Evolutionary conservation across 179 eudicot species (phyloP), one percentile per base, ranked within the genome.

Genomic region (Vitellaria paradoxa): DNA sequence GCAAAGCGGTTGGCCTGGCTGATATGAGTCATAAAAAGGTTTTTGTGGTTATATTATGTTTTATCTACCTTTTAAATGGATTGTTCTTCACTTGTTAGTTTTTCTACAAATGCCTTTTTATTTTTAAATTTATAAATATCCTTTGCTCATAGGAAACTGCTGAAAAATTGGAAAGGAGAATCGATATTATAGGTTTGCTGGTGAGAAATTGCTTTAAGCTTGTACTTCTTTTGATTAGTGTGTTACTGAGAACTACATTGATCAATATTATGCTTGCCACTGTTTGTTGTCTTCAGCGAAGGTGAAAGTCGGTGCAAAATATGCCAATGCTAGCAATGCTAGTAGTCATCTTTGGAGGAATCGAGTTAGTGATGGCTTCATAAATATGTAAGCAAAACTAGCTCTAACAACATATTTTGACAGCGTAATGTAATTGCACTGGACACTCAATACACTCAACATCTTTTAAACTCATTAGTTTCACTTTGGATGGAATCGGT

Each of bases 301-400:
- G 84, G 76, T 89, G 49, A 90, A 85, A 72, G 82, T 82, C 73
- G 84, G 84, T 67, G 84, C 82, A 68, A 82, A 84, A 74, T 60
- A 76, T 78, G 42, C 76, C 42, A 88, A 84, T 77, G 83, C 81
- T 72, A 90, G 87, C 84, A 79, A 80, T 81, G 78, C 77, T 68
- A 84, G 86, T 68, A 79, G 83, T 84, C 81, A 87, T 76, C 83
- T 81, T 75, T 77, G 77, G 76, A 88, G 81, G 79, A 85, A 86
- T 70, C 88, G 86, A 88, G 86, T 73, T 63, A 91, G 88, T 71
- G 89, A 91, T 79, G 90, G 86, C 60, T 86, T 79, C 69, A 68
- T 77, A 73, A 21, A 45, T 66, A 85, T 78, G 97, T 95, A 88
- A 87, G 97, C 82, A 66, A 67, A 74, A 60, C 61, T 57, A 30